Conservation (phyloP, 768 basidiomycete species). For the Lactarius tabidus region DNA sequence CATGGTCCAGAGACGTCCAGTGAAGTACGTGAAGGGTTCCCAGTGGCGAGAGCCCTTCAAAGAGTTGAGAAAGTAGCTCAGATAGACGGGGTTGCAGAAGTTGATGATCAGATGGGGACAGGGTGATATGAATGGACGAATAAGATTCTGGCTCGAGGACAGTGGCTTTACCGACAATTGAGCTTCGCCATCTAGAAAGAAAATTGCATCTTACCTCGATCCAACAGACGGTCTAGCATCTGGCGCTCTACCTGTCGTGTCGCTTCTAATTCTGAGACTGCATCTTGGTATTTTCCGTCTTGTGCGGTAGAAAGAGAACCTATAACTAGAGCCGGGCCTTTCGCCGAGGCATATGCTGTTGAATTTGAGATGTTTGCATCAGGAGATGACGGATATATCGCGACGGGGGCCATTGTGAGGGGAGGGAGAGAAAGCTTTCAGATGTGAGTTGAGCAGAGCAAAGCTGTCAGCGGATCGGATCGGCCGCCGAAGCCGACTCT, state of each 20-base stretch:
- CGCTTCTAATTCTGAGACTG: constrained; percentile 57
- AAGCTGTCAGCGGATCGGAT: not conserved
- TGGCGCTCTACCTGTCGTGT: constrained; percentile 64
- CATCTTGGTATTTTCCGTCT: constrained; percentile 72
- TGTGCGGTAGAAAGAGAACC: constrained; percentile 75
- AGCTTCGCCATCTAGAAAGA: constrained; percentile 11
- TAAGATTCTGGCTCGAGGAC: constrained; percentile 51
- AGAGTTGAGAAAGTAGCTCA: constrained; percentile 55
- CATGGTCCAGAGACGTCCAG: constrained; percentile 38
- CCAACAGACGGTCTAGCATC: constrained; percentile 77
- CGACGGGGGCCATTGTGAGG: constrained; percentile 56
- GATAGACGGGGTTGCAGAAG: constrained; percentile 49
- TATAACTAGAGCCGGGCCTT: constrained; percentile 62
- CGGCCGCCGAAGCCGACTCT: constrained; percentile 10
- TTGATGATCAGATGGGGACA: constrained; percentile 60
- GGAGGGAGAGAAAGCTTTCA: not conserved
- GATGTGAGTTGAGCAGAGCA: not conserved
- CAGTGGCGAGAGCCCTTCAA: constrained; percentile 55
- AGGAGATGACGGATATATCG: constrained; percentile 37
- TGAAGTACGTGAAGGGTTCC: constrained; percentile 69
- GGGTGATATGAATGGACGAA: constrained; percentile 62
- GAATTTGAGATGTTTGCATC: constrained; percentile 21
- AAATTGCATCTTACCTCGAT: constrained; percentile 53
- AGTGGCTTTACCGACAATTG: constrained; percentile 44
- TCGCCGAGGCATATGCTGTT: constrained; percentile 28